Evolutionary conservation across 148 eudicot genomes (phyloP).

Genomic region (Camellia sinensis): DNA sequence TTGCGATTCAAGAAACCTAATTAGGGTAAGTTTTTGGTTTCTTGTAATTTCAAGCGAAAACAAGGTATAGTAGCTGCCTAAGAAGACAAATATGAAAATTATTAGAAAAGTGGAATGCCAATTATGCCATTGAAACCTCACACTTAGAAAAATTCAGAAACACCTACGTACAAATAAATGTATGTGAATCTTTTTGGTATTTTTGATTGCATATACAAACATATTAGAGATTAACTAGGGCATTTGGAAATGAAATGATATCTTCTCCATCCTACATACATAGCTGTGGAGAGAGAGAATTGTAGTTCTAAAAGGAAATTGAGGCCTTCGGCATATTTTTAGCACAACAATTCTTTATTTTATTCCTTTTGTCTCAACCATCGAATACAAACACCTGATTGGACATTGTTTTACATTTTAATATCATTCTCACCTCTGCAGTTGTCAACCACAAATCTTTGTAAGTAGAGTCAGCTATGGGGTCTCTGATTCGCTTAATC

Average conservation of each 20-base stretch:
- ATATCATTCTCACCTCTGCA: slow-evolving; percentile 54
- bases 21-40: background rate
- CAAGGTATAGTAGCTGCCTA: background rate
- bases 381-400: background rate
- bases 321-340: background rate
- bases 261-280: no score
- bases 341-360: background rate
- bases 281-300: background rate
- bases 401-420: background rate
- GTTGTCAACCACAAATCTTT: slow-evolving; percentile 68
- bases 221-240: background rate
- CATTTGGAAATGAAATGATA: no score
- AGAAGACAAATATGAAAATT: background rate
- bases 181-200: background rate
- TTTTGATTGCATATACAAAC: background rate
- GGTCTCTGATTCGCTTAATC: slow-evolving; percentile 69
- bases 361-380: background rate
- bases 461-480: slow-evolving; percentile 66
- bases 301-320: background rate
- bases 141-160: background rate
- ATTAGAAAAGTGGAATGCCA: background rate
- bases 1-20: background rate
- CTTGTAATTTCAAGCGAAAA: background rate
- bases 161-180: background rate
- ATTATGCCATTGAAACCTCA: background rate